phyloP scores from a whole-genome alignment of 2,329 filamentous ascomycete species.

The Gaeumannomyces sp. region DNA sequence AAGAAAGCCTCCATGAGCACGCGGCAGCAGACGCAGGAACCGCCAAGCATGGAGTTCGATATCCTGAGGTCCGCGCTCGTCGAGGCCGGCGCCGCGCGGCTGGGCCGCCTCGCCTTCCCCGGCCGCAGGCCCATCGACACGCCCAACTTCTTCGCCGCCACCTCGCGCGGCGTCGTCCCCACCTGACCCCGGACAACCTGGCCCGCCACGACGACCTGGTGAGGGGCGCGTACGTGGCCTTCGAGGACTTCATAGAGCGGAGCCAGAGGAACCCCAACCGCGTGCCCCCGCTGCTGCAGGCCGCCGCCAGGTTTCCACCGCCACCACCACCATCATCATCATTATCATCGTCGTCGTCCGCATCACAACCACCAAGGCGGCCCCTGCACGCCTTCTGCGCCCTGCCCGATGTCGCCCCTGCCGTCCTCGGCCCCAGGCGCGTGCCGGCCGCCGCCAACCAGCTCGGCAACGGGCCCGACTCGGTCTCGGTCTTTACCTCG shows the following conservation, averaged over 20 bases:
- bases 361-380: slow-evolving; percentile 17
- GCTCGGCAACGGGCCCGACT: slow-evolving; percentile 61
- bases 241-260: slow-evolving; percentile 75
- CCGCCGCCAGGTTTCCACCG: slow-evolving; percentile 14
- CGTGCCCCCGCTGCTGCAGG: slow-evolving; percentile 43
- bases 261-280: slow-evolving; percentile 31
- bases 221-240: slow-evolving; percentile 66
- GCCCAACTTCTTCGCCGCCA: slow-evolving; percentile 72
- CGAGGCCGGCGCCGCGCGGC: slow-evolving; percentile 46
- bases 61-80: slow-evolving; percentile 35
- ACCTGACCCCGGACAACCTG: slow-evolving; percentile 82
- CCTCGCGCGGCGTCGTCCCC: slow-evolving; percentile 82
- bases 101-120: slow-evolving; percentile 60
- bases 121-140: slow-evolving; percentile 66
- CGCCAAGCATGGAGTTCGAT: slow-evolving; percentile 36
- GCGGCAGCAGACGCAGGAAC: neutral
- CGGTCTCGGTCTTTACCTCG: slow-evolving; percentile 75
- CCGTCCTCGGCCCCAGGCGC: slow-evolving; percentile 72
- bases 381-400: slow-evolving; percentile 73
- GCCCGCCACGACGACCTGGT: slow-evolving; percentile 54
- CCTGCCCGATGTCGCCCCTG: slow-evolving; percentile 56
- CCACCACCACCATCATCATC: neutral
- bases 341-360: neutral
- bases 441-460: slow-evolving; percentile 69
- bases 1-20: neutral